A percentile compares a stretch with the other conserved stretches of the same genome.
phyloP scores from a whole-genome alignment of 2,329 filamentous ascomycete genomes.

The Sphaceloma murrayae region DNA sequence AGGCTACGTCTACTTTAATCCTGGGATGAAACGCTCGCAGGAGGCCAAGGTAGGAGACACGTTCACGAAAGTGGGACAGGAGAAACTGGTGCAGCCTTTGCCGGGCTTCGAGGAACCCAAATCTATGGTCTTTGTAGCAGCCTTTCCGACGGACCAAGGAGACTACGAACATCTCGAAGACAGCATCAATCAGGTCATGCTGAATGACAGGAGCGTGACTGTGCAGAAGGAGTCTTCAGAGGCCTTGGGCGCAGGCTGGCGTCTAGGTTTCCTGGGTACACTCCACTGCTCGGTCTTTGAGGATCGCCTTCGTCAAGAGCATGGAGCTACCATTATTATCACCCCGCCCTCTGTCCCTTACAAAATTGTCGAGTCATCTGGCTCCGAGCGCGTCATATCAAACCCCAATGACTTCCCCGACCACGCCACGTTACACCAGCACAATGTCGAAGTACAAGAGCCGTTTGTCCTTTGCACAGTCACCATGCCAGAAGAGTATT shows the following conservation, averaged over 20 bases:
- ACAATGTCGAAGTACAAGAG: conserved; percentile 55
- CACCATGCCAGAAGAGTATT: conserved; percentile 85
- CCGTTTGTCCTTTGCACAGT: conserved; percentile 75
- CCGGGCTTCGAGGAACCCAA: conserved; percentile 96
- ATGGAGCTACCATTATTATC: conserved; percentile 90
- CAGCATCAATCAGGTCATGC: conserved; percentile 82
- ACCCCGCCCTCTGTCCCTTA: conserved; percentile 93
- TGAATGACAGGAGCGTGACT: conserved; percentile 93
- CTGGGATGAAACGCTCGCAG: conserved; percentile 93
- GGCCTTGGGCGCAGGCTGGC: conserved; percentile 86
- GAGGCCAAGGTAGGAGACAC: conserved; percentile 96
- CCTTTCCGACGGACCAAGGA: conserved; percentile 84
- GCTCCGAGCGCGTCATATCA: conserved; percentile 66
- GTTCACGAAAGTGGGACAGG: conserved; percentile 70
- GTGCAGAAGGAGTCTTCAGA: conserved; percentile 91
- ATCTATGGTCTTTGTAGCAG: conserved; percentile 97
- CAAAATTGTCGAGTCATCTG: conserved; percentile 69
- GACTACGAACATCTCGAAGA: conserved; percentile 83
- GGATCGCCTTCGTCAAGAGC: conserved; percentile 85
- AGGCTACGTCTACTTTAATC: conserved; percentile 94
- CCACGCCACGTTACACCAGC: conserved; percentile 46
- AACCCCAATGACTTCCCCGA: conserved; percentile 88
- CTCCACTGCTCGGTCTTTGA: conserved; percentile 99
- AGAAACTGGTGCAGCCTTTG: conserved; percentile 66
- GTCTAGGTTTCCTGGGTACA: conserved; percentile 89